Evolutionary conservation across 352 stramenopile genomes (phyloP).

Genomic region (Globisporangium lucens): DNA sequence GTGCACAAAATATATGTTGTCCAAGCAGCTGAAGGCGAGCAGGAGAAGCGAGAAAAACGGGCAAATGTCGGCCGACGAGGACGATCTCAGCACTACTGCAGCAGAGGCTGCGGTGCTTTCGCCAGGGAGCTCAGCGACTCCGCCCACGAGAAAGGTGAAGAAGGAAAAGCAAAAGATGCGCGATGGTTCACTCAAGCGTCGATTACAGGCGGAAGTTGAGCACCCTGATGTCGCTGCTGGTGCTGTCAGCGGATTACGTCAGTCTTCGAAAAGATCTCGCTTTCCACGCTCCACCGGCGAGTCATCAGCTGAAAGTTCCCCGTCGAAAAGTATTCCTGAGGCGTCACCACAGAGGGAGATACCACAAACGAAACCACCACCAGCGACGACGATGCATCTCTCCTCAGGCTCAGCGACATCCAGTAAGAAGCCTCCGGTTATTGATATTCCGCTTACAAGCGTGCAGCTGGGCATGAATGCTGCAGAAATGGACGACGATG

Average conservation of each 20-base stretch:
- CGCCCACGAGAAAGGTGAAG: conserved; percentile 35
- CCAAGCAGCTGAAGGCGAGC: conserved; percentile 27
- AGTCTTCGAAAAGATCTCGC: conserved; percentile 51
- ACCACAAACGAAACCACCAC: conserved; percentile 4
- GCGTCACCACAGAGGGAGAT: conserved; percentile 33
- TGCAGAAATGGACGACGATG: conserved; percentile 29
- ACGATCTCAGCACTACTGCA: conserved; percentile 11
- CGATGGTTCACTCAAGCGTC: conserved; percentile 56
- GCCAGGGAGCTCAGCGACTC: conserved; percentile 9
- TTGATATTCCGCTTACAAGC: conserved; percentile 30
- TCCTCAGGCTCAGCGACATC: not conserved
- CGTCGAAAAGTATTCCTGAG: conserved; percentile 25
- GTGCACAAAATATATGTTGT: conserved; percentile 39
- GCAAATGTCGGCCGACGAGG: not conserved
- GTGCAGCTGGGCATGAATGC: conserved; percentile 27
- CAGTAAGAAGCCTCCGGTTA: conserved; percentile 37
- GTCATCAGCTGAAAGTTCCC: conserved; percentile 43
- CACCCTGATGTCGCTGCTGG: not conserved
- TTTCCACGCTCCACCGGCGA: conserved; percentile 26
- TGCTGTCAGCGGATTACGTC: conserved; percentile 21
- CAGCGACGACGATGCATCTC: not conserved
- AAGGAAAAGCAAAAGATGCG: conserved; percentile 62
- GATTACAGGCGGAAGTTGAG: conserved; percentile 32
- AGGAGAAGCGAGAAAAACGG: conserved; percentile 21
- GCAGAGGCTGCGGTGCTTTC: conserved; percentile 16